A percentile compares a stretch with the other conserved stretches of the same genome.
Evolutionary conservation across 2,329 filamentous ascomycete species (phyloP).

Genomic region (Penicillium sp.): DNA sequence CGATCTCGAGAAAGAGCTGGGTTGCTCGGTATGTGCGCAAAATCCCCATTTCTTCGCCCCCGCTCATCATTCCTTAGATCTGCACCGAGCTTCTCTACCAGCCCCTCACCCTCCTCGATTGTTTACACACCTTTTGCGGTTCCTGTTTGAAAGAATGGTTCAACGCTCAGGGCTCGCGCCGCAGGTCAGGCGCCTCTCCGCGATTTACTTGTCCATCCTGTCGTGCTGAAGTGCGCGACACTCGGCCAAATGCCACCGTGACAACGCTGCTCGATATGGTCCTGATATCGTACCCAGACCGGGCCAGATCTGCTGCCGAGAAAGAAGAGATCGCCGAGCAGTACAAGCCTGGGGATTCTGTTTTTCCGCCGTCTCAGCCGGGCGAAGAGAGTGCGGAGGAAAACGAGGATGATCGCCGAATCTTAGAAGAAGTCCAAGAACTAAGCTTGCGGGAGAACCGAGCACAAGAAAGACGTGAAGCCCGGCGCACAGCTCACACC

Average conservation of each 20-base stretch:
- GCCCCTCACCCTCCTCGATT: constrained; percentile 84
- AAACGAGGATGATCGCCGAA: constrained; percentile 58
- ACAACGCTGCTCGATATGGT: constrained; percentile 87
- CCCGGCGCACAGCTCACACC: constrained; percentile 21
- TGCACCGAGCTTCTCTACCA: constrained; percentile 93
- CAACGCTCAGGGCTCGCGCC: constrained; percentile 62
- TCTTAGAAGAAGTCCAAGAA: constrained; percentile 66
- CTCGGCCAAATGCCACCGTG: constrained; percentile 83
- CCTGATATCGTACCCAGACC: constrained; percentile 69
- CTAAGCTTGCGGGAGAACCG: constrained; percentile 57
- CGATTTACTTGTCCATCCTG: constrained; percentile 89
- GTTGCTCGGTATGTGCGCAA: constrained; percentile 70
- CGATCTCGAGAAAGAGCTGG: constrained; percentile 88
- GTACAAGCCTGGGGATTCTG: constrained; percentile 75
- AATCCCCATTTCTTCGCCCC: constrained; percentile 10
- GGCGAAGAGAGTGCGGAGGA: constrained; percentile 34
- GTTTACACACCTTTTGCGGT: constrained; percentile 92
- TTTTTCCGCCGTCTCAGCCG: constrained; percentile 57
- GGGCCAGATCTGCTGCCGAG: constrained; percentile 63
- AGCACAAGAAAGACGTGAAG: constrained; percentile 23
- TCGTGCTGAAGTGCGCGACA: constrained; percentile 77
- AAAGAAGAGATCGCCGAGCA: constrained; percentile 67
- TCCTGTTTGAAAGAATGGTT: constrained; percentile 97
- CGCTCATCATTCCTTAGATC: constrained; percentile 55
- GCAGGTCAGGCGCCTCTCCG: constrained; percentile 42